A percentile compares a stretch with the other conserved stretches of the same genome.
Conservation (phyloP, 2,329 filamentous ascomycete genomes). For the Ascochyta rabiei region DNA sequence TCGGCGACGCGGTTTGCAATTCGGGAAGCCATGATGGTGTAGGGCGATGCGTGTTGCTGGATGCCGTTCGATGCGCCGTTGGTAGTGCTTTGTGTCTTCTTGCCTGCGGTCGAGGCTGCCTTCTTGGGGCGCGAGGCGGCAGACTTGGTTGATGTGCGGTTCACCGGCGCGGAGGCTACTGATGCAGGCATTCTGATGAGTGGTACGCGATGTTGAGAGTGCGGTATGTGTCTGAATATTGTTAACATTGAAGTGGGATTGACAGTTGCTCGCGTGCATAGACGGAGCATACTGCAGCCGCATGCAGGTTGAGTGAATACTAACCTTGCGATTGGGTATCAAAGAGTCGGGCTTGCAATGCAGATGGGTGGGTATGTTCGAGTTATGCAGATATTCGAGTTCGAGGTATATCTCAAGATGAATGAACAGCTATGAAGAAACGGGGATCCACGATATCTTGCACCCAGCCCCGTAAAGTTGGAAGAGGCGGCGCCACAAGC, state of each 20-base stretch:
- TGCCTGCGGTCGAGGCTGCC: constrained; percentile 21
- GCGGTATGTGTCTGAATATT: background rate
- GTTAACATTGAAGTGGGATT: background rate
- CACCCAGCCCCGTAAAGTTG: constrained; percentile 36
- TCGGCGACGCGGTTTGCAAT: constrained; percentile 59
- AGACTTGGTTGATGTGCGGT: constrained; percentile 39
- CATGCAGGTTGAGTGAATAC: constrained; percentile 16
- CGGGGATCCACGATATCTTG: constrained; percentile 30
- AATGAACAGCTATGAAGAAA: constrained; percentile 20
- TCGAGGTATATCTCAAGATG: constrained; percentile 9
- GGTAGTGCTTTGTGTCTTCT: constrained; percentile 30
- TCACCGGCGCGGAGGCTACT: constrained; percentile 42
- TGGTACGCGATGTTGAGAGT: background rate
- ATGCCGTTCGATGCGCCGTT: constrained; percentile 39
- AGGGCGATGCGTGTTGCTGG: constrained; percentile 49
- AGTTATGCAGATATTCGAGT: background rate
- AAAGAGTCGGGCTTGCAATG: background rate
- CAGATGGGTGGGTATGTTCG: background rate
- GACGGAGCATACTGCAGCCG: constrained; percentile 15
- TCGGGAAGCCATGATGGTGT: constrained; percentile 58
- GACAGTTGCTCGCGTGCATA: constrained; percentile 27
- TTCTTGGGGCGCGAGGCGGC: constrained; percentile 43
- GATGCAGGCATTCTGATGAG: constrained; percentile 42
- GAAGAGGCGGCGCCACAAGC: constrained; percentile 39
- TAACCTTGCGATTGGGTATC: constrained; percentile 18